Base-by-base conservation (phyloP, 2,329 filamentous ascomycete species). In the Talaromyces pinophilus region DNA sequence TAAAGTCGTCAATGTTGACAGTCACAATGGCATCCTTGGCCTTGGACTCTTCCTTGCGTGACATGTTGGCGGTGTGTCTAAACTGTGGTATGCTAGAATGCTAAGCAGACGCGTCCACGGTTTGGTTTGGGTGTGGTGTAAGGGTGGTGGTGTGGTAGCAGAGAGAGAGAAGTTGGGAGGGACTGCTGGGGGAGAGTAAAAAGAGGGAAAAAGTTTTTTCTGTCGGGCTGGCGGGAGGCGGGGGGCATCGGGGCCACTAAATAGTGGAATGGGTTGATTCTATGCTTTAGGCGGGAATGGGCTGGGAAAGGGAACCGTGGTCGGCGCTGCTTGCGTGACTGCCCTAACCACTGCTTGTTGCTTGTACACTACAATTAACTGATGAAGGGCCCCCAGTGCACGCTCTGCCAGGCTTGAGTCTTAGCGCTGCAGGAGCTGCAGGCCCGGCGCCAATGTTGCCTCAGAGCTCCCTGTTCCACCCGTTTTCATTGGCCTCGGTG, bases 1-100 rank as follows among this genome's bases (percentile, higher is more conserved):
- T 85, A 77, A 94, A 94, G 78, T 92, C 90, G 67, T 92, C 89
- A 66, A 90, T 84, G 68, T 92, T 81, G 70, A 82, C 79, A 22
- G 77, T 72, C 48, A 80, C 73, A 50, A 74, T 75, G 70, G 72
- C 74, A 59, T 76, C 75, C 44, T 73, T 73, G 63, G 71, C 67
- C 67, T 76, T 77, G 68, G 73, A 70, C 61, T 81, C 77, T n/a
- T 76, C 73, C 68, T 77, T 78, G 63, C 72, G 70, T 67, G 76
- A 69, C 77, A 78, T 80, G 57, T 81, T 74, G 82, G 17, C 30
- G 22, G 38, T 30, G 57, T n/a, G n/a, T 59, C n/a, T 25, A n/a
- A n/a, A 22, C 35, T 28, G 50, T 59, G 62, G 62, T 42, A 42
- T 28, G 46, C 35, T 48, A 33, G 35, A 59, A 44, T 61, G 57